Evolutionary conservation across 106 monocot genomes (phyloP).

Genomic region (Dendrobium huoshanense): DNA sequence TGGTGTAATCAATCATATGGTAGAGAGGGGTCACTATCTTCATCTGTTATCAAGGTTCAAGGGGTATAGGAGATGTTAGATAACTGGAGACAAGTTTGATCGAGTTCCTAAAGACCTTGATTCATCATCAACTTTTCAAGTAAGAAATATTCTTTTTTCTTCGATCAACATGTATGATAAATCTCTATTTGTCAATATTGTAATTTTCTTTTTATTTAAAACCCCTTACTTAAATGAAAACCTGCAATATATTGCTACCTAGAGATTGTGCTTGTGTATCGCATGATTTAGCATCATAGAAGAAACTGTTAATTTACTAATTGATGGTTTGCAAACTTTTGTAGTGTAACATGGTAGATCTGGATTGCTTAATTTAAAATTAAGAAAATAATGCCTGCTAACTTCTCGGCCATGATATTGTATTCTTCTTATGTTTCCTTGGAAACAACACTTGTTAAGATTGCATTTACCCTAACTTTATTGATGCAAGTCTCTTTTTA

Average conservation of each 20-base stretch:
- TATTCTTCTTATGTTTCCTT: background rate
- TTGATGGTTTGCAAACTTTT: background rate
- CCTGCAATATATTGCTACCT: background rate
- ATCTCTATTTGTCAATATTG: background rate
- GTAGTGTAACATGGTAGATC: background rate
- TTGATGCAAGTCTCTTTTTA: background rate
- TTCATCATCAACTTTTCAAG: background rate
- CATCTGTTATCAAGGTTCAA: constrained; percentile 68
- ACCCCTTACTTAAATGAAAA: background rate
- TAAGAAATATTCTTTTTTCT: background rate
- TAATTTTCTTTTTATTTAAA: background rate
- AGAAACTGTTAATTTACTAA: background rate
- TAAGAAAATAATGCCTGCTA: background rate
- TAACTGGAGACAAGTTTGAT: background rate
- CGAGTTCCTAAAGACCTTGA: background rate
- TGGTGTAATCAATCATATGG: constrained; percentile 63
- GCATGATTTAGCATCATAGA: background rate
- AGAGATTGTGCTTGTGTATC: background rate
- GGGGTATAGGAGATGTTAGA: constrained; percentile 62
- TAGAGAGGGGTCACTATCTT: constrained; percentile 74
- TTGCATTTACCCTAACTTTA: background rate
- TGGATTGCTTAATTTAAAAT: background rate
- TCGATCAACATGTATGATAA: background rate
- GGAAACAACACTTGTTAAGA: background rate
- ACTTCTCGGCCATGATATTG: background rate